Base-by-base conservation (phyloP, 768 basidiomycete species). In the Boletus tomentosulus region DNA sequence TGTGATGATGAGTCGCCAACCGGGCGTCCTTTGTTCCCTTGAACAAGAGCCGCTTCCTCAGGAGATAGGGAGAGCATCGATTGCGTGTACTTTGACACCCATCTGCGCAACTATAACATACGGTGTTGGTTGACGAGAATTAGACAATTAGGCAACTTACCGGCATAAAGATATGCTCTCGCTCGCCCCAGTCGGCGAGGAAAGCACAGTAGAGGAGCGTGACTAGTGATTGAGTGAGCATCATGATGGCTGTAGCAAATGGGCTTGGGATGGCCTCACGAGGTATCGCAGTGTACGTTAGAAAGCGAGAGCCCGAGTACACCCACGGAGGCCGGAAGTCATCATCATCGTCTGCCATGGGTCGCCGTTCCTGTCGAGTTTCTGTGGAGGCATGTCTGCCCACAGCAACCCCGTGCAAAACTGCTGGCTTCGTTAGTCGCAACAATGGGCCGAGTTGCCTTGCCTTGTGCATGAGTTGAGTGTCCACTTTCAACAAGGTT, bases 121-220 rank as follows among this genome's bases (percentile, higher is more conserved):
- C 4, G 31, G 39, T 35, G 19, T 45, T 45, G 48, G 46, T 50
- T 43, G 46, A 48, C n/a, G n/a, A 25, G 27, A 48, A 16, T 13
- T 19, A 46, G 22, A 46, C 33, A 38, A 28, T 16, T n/a, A 35
- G 41, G 30, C 42, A 33, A 74, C 82, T 65, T 57, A 86, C 85
- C 24, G 83, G 81, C 66, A 77, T 78, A 66, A 86, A 88, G 27
- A 86, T 82, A 65, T 88, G 85, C 24, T 88, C 86, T 45, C 75
- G 72, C n/a, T 85, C 81, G 4, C 86, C 86, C 66, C 81, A 87
- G 65, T 88, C 84, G 48, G 80, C 78, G 52, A 83, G 67, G 64
- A 88, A 84, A 22, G 84, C 71, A 3, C 76, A 76, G 57, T 87
- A 88, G 4, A 82, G 37, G 15, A 74, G 64, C n/a, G 78, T 70